Evolutionary conservation across 1,284 basidiomycete species (phyloP).

Genomic region (Ceratorhiza oryzae-sativae): DNA sequence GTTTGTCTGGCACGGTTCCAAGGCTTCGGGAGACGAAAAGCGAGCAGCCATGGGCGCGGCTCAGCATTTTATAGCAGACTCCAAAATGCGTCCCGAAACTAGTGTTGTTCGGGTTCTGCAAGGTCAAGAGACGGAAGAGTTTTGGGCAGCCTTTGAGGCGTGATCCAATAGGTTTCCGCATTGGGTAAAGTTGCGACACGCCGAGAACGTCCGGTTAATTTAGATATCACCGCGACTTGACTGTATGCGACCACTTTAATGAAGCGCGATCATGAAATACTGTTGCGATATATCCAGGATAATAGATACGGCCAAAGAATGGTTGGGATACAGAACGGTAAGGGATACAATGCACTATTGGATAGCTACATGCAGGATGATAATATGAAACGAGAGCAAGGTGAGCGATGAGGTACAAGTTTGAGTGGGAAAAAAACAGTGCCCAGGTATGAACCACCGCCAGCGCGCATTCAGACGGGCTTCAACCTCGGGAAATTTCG

Average conservation of each 20-base stretch:
- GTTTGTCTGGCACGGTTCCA: slow-evolving; percentile 65
- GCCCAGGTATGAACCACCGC: background rate
- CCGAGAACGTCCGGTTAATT: background rate
- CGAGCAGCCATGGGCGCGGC: slow-evolving; percentile 63
- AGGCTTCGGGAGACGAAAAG: slow-evolving; percentile 58
- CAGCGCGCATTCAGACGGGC: background rate
- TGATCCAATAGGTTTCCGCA: background rate
- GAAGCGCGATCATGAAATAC: background rate
- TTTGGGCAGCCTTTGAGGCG: slow-evolving; percentile 23
- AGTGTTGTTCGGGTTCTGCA: slow-evolving; percentile 19
- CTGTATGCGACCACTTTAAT: background rate
- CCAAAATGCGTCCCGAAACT: slow-evolving; percentile 42
- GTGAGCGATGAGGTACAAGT: background rate
- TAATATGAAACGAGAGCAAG: background rate
- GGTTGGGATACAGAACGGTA: background rate
- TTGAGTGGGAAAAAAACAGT: background rate
- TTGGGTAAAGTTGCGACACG: background rate
- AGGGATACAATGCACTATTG: background rate
- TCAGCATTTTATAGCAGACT: slow-evolving; percentile 60
- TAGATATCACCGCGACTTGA: background rate
- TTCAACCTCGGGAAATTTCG: background rate
- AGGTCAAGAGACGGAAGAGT: slow-evolving; percentile 32
- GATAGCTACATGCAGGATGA: slow-evolving; percentile 7
- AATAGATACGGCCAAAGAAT: background rate
- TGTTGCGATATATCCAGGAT: background rate